Evolutionary conservation across 2,329 filamentous ascomycete genomes (phyloP).

Genomic region (Thielaviopsis musarum): DNA sequence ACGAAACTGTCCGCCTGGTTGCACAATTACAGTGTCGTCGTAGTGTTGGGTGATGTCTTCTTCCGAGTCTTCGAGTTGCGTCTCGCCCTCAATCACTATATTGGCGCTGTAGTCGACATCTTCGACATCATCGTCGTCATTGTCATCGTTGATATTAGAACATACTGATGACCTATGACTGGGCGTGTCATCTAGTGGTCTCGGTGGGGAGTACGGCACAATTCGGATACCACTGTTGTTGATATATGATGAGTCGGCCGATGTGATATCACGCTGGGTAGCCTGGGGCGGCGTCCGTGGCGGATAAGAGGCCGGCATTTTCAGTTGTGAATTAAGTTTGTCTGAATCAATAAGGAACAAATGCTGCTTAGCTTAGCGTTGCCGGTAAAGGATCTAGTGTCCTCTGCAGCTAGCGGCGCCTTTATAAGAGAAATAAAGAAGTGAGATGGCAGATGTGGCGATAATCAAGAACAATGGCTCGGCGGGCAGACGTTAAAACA

Average conservation of each 20-base stretch:
- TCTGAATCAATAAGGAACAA: background rate
- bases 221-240: conserved; percentile 29
- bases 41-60: background rate
- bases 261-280: conserved; percentile 9
- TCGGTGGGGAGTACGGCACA: conserved; percentile 32
- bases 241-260: conserved; percentile 10
- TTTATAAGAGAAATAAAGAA: conserved; percentile 3
- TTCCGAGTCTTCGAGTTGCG: conserved; percentile 1
- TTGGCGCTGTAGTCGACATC: conserved; percentile 3
- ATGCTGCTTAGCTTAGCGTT: background rate
- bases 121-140: background rate
- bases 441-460: background rate
- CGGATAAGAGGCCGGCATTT: conserved; percentile 14
- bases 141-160: background rate
- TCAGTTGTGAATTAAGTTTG: background rate
- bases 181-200: conserved; percentile 18
- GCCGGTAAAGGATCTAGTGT: background rate
- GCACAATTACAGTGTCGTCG: background rate
- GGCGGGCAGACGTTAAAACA: background rate
- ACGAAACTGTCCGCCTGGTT: background rate
- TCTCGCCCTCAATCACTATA: conserved; percentile 8
- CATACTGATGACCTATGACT: conserved; percentile 12
- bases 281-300: conserved; percentile 13
- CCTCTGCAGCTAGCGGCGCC: background rate
- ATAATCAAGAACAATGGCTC: background rate